Base-by-base conservation (phyloP, 768 basidiomycete species). In the Xerocomus spinulosus region DNA sequence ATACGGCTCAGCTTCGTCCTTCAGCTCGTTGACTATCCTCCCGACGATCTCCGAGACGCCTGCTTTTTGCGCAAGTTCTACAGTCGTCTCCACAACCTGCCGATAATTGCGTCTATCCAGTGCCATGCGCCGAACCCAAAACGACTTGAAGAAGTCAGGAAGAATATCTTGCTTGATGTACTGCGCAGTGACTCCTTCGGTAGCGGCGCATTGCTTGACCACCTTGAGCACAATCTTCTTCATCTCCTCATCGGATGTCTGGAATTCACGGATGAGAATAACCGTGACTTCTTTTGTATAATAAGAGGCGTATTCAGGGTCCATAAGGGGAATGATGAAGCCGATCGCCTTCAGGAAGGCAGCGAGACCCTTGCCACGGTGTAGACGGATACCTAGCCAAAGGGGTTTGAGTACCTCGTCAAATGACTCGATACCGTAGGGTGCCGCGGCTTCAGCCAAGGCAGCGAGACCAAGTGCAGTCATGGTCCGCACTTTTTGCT, bases 231-330 rank as follows among this genome's bases (percentile, higher is more conserved):
- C 96, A 56, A 98, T 98, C 78, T 98, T 96, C 81, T 98, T 95
- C 96, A 99, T 99, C 75, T 99, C 96, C 68, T 99, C 96, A 66
- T 99, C 96, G 9, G 95, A 95, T 6, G 94, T 96, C 67, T 95
- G 93, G 75, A 97, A 98, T 71, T 97, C 95, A 62, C 96, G 92
- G 53, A 95, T 95, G 48, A 95, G 86, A 64, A 95, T 94, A 54
- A 93, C 87, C 10, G 90, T 94, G 46, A 95, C 92, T 73, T 97
- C 95, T 70, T 95, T 95, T 40, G 94, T 97, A 68, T 99, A 99
- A 72, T 98, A 98, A 14, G 92, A 94, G 13, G 95, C 96, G 60
- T 97, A 98, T 74, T 99, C 95, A 40, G 96, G 93, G 63, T 99
- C 96, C 96, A 99, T 98, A 50, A 99, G 85, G 3, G 96, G 96